Base-by-base conservation (phyloP, 1,139 yeast species). In the Entelexis sorbosivorans region DNA sequence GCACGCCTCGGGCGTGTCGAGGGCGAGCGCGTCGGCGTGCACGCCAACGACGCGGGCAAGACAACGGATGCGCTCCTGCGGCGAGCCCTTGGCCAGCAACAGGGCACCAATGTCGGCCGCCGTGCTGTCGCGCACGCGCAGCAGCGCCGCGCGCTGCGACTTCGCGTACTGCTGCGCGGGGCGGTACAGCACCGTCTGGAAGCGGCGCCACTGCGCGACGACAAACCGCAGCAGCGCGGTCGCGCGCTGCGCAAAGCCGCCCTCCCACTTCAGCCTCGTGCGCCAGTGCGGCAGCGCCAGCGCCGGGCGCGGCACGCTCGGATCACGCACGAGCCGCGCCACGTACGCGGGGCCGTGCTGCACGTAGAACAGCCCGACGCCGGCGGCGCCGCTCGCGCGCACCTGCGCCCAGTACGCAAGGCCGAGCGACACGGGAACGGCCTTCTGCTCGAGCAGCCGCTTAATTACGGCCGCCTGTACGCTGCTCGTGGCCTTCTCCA, bases 371-470 rank as follows among this genome's bases (percentile, higher is more conserved):
- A 54, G 44, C 13, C 48, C 42, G 5, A 38, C 26, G 9, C 50
- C 44, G 5, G 35, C 33, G 20, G 34, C 16, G 16, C 47, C 47
- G 33, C 47, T 34, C 16, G 39, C n/a, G 5, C 33, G 47, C 3
- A 55, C 45, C 11, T 44, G 43, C 9, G 40, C 11, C 58, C 58
- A 56, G 44, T 56, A 56, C 11, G 45, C 26, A 9, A 56, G 34
- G 2, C 55, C 58, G 4, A 26, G 44, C 29, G 48, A 28, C 17
- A 47, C 54, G 9, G 58, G 58, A 8, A 56, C 19, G 16, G 56
- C 56, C n/a, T 26, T 35, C 26, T 47, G 38, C 17, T 48, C 46
- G 20, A 56, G 52, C n/a, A 52, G 40, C 17, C 47, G 38, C 9
- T 22, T 16, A 17, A 56, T 24, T 9, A 55, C 47, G n/a, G 38